Evolutionary conservation across 331 rosid genomes (phyloP).

Genomic region (Quercus lobata): DNA sequence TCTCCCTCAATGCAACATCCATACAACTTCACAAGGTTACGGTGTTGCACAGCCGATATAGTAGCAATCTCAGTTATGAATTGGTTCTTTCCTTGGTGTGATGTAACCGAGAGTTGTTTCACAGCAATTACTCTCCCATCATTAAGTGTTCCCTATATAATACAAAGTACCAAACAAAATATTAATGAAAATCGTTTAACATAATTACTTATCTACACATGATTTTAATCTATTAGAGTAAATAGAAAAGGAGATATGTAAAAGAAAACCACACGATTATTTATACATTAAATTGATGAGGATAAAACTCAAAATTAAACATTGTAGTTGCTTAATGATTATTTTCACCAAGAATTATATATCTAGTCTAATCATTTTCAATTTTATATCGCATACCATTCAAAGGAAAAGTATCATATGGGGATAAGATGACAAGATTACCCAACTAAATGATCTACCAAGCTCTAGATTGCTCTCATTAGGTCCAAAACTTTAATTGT

Average conservation of each 20-base stretch:
- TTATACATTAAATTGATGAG: no score
- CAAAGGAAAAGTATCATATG: no score
- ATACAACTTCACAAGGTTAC: slow-evolving; percentile 66
- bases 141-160: slow-evolving; percentile 54
- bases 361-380: not conserved
- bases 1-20: slow-evolving; percentile 77
- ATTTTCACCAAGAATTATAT: no score
- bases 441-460: no score
- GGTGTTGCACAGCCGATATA: slow-evolving; percentile 79
- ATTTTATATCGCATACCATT: not conserved
- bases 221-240: not conserved
- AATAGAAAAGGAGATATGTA: no score
- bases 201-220: not conserved
- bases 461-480: no score
- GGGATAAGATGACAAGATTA: no score
- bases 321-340: no score
- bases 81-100: slow-evolving; percentile 81
- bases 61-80: slow-evolving; percentile 80
- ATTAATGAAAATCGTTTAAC: not conserved
- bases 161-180: slow-evolving; percentile 1
- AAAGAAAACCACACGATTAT: no score
- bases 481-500: no score
- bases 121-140: slow-evolving; percentile 80
- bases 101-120: slow-evolving; percentile 64
- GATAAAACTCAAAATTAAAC: no score